A percentile compares a stretch with the other conserved stretches of the same genome.
phyloP scores from a whole-genome alignment of 2,329 filamentous ascomycete species.

The Aspergillus pseudoterreus region DNA sequence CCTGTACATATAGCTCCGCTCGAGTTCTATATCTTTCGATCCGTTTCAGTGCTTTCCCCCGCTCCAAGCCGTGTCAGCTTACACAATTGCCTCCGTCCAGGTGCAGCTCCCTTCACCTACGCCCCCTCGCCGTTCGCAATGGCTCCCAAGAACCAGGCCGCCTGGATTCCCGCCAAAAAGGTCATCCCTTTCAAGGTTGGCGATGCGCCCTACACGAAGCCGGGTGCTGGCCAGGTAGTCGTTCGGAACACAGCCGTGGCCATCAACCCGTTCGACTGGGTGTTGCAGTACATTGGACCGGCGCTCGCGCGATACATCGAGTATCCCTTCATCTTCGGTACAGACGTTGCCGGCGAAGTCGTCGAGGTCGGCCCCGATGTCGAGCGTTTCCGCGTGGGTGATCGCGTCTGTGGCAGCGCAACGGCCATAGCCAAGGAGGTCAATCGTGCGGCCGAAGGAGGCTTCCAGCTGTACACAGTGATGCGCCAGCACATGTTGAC shows the following conservation, averaged over 20 bases:
- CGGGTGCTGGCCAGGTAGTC: conserved; percentile 37
- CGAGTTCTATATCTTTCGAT: too few relatives aligned
- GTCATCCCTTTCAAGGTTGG: conserved; percentile 31
- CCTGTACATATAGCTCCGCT: too few relatives aligned
- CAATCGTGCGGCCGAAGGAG: conserved; percentile 22
- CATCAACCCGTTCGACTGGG: conserved; percentile 45
- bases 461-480: conserved; percentile 29
- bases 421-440: conserved; percentile 14
- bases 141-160: conserved; percentile 19
- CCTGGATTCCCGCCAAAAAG: conserved; percentile 9
- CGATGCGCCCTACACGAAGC: conserved; percentile 34
- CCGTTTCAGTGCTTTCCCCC: too few relatives aligned
- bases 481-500: conserved; percentile 18
- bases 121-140: conserved; percentile 7
- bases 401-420: conserved; percentile 21
- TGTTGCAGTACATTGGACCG: conserved; percentile 25
- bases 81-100: too few relatives aligned
- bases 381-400: conserved; percentile 24
- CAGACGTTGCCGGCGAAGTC: conserved; percentile 46
- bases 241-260: conserved; percentile 41
- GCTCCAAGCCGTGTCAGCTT: background rate
- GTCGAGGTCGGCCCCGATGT: conserved; percentile 38
- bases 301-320: conserved; percentile 4
- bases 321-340: conserved; percentile 32
- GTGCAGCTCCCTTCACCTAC: background rate